Percentiles rank a stretch among this genome's conserved stretches.
Conservation (phyloP, 73 alveolate species). For the Durusdinium trenchii region DNA sequence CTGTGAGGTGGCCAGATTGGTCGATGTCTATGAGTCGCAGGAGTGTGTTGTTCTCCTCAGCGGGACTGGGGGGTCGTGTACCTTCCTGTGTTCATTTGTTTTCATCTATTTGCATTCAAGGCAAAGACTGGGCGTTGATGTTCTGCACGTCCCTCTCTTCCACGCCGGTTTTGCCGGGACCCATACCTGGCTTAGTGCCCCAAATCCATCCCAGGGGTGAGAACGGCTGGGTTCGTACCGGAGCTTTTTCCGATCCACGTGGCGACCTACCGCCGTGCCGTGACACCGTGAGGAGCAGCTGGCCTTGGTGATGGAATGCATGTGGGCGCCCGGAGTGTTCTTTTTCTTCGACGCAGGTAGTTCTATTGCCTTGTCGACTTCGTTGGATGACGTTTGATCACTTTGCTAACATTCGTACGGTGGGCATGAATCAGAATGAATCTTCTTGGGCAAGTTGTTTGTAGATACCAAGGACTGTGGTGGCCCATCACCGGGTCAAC, state of each 20-base stretch:
- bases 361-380: background rate
- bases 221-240: too few relatives aligned
- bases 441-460: too few relatives aligned
- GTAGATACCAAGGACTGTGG: too few relatives aligned
- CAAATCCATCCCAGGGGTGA: too few relatives aligned
- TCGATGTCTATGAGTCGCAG: constrained; percentile 89
- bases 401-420: too few relatives aligned
- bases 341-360: background rate
- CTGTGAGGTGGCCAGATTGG: constrained; percentile 69
- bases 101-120: background rate
- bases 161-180: too few relatives aligned
- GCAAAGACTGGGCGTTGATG: background rate
- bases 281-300: constrained; percentile 57
- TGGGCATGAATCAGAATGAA: too few relatives aligned
- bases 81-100: background rate
- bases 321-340: constrained; percentile 9
- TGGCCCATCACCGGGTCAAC: too few relatives aligned
- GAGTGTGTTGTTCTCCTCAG: background rate
- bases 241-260: too few relatives aligned
- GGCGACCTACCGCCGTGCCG: background rate
- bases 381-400: background rate
- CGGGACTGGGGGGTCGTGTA: background rate
- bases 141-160: background rate
- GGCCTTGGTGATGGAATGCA: constrained; percentile 96
- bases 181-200: too few relatives aligned